These are phyloP conservation scores for Lipomyces starkeyi DNA, from an alignment of 805 yeast genomes.

Conservation along the genomic window DNA sequence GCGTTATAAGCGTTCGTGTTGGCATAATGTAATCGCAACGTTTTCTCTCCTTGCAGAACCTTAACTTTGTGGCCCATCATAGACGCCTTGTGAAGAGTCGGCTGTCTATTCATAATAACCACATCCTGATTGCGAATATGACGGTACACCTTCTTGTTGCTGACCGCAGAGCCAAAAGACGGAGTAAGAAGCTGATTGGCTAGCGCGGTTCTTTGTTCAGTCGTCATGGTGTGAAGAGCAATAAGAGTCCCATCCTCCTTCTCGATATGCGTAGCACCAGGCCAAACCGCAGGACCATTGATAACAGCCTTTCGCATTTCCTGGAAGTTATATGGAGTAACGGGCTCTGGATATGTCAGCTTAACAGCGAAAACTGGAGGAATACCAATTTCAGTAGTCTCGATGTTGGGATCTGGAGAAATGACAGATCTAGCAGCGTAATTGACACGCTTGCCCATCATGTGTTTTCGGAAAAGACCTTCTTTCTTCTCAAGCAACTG, in stretches of 20 bases:
- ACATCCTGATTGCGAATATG: slow-evolving; percentile 95
- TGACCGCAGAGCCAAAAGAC: slow-evolving; percentile 38
- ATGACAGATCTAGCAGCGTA: slow-evolving; percentile 98
- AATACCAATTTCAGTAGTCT: slow-evolving; percentile 97
- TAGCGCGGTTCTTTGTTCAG: slow-evolving; percentile 91
- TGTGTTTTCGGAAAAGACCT: slow-evolving; percentile 96
- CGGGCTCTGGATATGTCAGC: slow-evolving; percentile 97
- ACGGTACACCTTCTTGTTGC: slow-evolving; percentile 91
- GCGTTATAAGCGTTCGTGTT: slow-evolving; percentile 99
- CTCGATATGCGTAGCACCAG: slow-evolving; percentile 96
- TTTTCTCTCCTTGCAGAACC: slow-evolving; percentile 96
- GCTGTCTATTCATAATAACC: slow-evolving; percentile 98
- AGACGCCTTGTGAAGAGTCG: slow-evolving; percentile 97
- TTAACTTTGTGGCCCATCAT: slow-evolving; percentile 99
- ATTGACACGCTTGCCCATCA: slow-evolving; percentile 99
- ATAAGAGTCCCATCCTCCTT: slow-evolving; percentile 90
- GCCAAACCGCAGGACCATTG: slow-evolving; percentile 98
- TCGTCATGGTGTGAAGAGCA: slow-evolving; percentile 83
- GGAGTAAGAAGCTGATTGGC: slow-evolving; percentile 97
- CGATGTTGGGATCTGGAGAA: slow-evolving; percentile 98
- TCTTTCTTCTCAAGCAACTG: slow-evolving; percentile 98
- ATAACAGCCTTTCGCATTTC: slow-evolving; percentile 93
- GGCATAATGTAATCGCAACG: slow-evolving; percentile 95
- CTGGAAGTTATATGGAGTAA: slow-evolving; percentile 86
- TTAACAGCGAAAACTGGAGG: slow-evolving; percentile 98